phyloP scores from a whole-genome alignment of 495 filamentous ascomycete species.

The Thermochaetoides thermophila region DNA sequence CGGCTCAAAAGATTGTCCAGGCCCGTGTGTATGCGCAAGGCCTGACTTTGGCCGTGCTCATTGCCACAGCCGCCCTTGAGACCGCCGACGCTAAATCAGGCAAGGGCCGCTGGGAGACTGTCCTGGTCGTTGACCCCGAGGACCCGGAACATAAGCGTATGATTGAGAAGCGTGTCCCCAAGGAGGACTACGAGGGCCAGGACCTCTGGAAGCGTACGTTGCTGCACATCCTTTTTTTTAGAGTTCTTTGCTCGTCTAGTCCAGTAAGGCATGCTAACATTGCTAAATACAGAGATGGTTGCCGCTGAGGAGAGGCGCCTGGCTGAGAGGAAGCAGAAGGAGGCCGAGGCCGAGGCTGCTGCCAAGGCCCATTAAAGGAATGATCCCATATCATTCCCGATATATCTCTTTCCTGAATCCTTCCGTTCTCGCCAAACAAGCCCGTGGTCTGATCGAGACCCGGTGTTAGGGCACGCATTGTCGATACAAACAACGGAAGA shows the following conservation, averaged over 20 bases:
- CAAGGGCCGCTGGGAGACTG: slow-evolving; percentile 59
- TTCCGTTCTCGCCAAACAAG: too few relatives aligned
- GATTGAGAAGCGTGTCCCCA: slow-evolving; percentile 55
- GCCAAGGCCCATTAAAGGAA: slow-evolving; percentile 7
- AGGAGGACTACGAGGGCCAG: slow-evolving; percentile 61
- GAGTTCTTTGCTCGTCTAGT: not conserved
- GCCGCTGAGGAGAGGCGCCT: slow-evolving; percentile 58
- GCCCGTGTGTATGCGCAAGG: slow-evolving; percentile 97
- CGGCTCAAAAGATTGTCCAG: slow-evolving; percentile 86
- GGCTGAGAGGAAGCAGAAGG: slow-evolving; percentile 33
- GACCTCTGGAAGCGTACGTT: slow-evolving; percentile 73
- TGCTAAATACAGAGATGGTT: slow-evolving; percentile 50
- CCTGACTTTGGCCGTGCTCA: slow-evolving; percentile 72
- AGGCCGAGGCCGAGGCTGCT: slow-evolving; percentile 2
- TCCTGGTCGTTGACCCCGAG: slow-evolving; percentile 56
- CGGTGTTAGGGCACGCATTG: too few relatives aligned
- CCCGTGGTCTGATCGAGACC: too few relatives aligned
- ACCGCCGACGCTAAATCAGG: slow-evolving; percentile 64
- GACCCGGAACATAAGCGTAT: slow-evolving; percentile 57
- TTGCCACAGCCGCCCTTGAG: slow-evolving; percentile 83
- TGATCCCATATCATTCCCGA: too few relatives aligned
- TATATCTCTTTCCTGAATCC: too few relatives aligned
- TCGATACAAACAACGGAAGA: too few relatives aligned
- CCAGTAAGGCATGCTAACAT: slow-evolving; percentile 6
- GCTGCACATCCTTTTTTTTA: not conserved